phyloP scores from a whole-genome alignment of 106 monocot species.

The Phalaenopsis aphrodite region DNA sequence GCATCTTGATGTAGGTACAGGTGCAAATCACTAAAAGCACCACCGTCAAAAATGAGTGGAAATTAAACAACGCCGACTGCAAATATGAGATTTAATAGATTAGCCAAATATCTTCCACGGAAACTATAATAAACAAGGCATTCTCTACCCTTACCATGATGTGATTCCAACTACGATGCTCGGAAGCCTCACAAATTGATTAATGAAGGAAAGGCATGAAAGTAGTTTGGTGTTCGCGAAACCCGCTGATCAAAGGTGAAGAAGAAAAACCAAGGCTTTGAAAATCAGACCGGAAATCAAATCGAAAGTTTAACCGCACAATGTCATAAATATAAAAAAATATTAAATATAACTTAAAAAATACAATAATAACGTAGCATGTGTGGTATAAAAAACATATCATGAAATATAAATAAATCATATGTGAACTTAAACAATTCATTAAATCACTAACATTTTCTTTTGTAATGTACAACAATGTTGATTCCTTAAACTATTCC shows the following conservation, averaged over 20 bases:
- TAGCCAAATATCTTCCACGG: neutral
- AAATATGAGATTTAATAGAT: neutral
- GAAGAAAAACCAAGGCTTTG: neutral
- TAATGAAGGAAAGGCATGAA: neutral
- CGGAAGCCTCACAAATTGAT: neutral
- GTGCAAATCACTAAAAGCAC: slow-evolving; percentile 94
- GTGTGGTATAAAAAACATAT: too few species aligned
- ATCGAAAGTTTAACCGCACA: too few species aligned
- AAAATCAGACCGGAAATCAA: too few species aligned
- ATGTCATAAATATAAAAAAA: too few species aligned
- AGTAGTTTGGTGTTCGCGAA: neutral
- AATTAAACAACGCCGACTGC: slow-evolving; percentile 97
- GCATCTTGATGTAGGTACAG: slow-evolving; percentile 95
- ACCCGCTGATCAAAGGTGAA: neutral
- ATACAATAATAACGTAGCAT: too few species aligned
- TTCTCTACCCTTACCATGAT: neutral
- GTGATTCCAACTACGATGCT: neutral
- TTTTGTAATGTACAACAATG: too few species aligned
- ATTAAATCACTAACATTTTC: too few species aligned
- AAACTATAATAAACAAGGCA: neutral
- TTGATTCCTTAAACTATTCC: too few species aligned
- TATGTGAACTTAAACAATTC: too few species aligned
- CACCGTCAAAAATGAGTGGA: slow-evolving; percentile 96
- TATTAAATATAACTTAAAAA: too few species aligned
- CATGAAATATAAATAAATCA: too few species aligned